Evolutionary conservation across 2,329 filamentous ascomycete genomes (phyloP), one percentile per base, ranked within the genome.

Genomic region (Hymenoscyphus albidus): DNA sequence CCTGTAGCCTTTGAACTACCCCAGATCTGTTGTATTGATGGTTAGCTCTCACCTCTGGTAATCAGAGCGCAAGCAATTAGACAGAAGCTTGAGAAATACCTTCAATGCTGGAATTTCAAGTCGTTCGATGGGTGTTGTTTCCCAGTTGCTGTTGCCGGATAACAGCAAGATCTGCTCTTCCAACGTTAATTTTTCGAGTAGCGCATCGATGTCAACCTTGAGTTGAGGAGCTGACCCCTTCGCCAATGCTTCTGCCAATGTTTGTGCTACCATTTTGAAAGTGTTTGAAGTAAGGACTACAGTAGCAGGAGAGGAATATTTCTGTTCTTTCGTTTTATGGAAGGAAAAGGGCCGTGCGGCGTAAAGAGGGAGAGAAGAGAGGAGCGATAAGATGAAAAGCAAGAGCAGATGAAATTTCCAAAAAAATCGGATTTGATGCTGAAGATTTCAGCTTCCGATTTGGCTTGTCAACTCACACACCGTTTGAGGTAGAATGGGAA

Each of bases 101-200:
- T 75, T 74, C 42, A 74, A 64, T 63, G 68, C 64, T 58, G 72
- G 72, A 57, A 75, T 72, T 32, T 68, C 68, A 42, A 74, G 65
- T 32, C 73, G 67, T 59, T 69, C 66, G 12, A 76, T 70, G 22
- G 66, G 67, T 59, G 64, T 67, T 38, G 74, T 74, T 35, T 69
- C 64, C 70, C 70, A 74, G n/a, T 72, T 62, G 65, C 72, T 69
- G 32, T 65, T 64, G 27, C 72, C 73, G 12, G 73, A 70, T 38
- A 75, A 67, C 51, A 76, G 65, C 16, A 69, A 68, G 40, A 74
- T 69, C 61, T 76, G 75, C 64, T 76, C 74, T 42, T 74, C 73
- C 42, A 75, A 67, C 40, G 72, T 74, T 54, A 75, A 67, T 59
- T 70, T 62, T 31, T 67, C 59, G 42, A 75, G 61, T 2, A 65